These are phyloP conservation scores for Spongispora temasekensis DNA, from an alignment of 1,284 basidiomycete species.

Conservation along the genomic window DNA sequence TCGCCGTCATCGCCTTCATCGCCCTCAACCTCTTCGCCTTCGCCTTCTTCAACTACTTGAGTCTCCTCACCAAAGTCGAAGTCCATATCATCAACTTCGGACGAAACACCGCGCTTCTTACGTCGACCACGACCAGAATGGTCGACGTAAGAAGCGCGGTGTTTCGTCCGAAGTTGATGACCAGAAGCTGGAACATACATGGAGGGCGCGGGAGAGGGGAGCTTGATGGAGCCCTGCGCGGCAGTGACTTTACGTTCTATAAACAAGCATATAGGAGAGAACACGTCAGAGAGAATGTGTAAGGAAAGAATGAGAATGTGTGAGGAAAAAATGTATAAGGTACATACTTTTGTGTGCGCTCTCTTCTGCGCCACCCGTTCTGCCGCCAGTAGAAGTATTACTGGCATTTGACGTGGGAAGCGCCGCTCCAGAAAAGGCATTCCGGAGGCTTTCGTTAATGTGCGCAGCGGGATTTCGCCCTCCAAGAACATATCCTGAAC, in stretches of 20 bases:
- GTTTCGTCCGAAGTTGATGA: slow-evolving; percentile 37
- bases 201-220: slow-evolving; percentile 41
- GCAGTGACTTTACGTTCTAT: slow-evolving; percentile 35
- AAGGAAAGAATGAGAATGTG: too few species aligned
- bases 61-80: slow-evolving; percentile 36
- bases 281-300: background rate
- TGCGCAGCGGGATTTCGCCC: slow-evolving; percentile 46
- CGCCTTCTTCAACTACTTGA: slow-evolving; percentile 41
- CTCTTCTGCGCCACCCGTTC: slow-evolving; percentile 27
- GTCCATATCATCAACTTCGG: slow-evolving; percentile 36
- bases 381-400: slow-evolving; percentile 8
- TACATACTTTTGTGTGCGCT: slow-evolving; percentile 34
- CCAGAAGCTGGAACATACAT: slow-evolving; percentile 27
- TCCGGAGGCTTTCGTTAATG: slow-evolving; percentile 51
- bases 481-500: slow-evolving; percentile 33
- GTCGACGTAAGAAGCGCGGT: slow-evolving; percentile 43
- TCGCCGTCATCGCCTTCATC: slow-evolving; percentile 50
- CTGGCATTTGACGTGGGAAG: slow-evolving; percentile 22
- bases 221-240: slow-evolving; percentile 36
- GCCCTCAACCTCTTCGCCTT: slow-evolving; percentile 49
- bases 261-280: slow-evolving; percentile 7
- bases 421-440: slow-evolving; percentile 37
- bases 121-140: slow-evolving; percentile 40
- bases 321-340: background rate
- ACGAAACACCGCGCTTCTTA: slow-evolving; percentile 41